Evolutionary conservation across 768 basidiomycete species (phyloP).

Genomic region (Mycena latifolia): DNA sequence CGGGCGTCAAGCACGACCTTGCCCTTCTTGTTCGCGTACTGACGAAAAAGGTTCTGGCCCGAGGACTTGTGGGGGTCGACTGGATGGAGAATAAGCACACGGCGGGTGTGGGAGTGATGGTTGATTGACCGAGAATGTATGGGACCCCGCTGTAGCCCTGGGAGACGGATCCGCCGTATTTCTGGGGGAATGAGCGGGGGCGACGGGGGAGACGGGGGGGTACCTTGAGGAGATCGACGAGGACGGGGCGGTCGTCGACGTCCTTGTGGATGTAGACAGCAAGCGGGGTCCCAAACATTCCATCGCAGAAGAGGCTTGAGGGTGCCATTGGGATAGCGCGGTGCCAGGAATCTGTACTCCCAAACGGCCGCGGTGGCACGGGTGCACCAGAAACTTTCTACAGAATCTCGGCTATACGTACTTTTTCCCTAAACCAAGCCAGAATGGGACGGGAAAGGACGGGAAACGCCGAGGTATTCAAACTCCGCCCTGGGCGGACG

Average conservation of each 20-base stretch:
- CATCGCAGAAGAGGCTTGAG: slow-evolving; percentile 86
- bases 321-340: too few relatives aligned
- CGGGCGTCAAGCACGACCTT: slow-evolving; percentile 80
- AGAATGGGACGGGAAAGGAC: too few relatives aligned
- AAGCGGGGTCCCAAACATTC: slow-evolving; percentile 83
- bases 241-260: slow-evolving; percentile 73
- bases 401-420: too few relatives aligned
- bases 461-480: too few relatives aligned
- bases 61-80: slow-evolving; percentile 85
- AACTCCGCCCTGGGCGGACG: too few relatives aligned
- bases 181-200: slow-evolving; percentile 54
- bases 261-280: slow-evolving; percentile 86
- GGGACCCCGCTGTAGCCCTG: slow-evolving; percentile 83
- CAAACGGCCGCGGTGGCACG: too few relatives aligned
- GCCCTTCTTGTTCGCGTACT: slow-evolving; percentile 83
- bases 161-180: slow-evolving; percentile 81
- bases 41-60: slow-evolving; percentile 85
- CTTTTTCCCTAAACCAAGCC: too few relatives aligned
- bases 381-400: too few relatives aligned
- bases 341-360: too few relatives aligned
- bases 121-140: slow-evolving; percentile 80
- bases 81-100: slow-evolving; percentile 45
- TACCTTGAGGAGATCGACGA: slow-evolving; percentile 77
- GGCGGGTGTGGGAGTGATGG: slow-evolving; percentile 3
- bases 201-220: not conserved